Evolutionary conservation across 75 land plant species (phyloP).

Genomic region (Sequoia sempervirens): DNA sequence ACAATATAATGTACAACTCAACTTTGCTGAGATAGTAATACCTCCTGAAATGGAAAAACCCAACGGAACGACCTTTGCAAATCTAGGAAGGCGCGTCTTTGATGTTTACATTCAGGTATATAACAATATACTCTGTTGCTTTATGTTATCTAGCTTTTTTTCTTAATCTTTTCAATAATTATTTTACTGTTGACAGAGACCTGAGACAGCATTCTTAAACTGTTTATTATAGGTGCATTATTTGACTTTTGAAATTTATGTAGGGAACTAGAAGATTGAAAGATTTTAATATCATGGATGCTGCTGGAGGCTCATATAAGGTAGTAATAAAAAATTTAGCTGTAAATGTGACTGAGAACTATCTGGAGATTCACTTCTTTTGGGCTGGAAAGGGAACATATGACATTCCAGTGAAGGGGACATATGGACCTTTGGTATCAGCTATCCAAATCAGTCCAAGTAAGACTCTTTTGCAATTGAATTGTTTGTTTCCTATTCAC

Average conservation of each 20-base stretch:
- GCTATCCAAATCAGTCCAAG: constrained; percentile 50
- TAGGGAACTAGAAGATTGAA: constrained; percentile 42
- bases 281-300: constrained; percentile 61
- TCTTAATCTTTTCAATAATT: not conserved
- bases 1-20: constrained; percentile 40
- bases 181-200: not conserved
- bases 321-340: constrained; percentile 20
- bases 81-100: constrained; percentile 56
- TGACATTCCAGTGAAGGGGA: constrained; percentile 41
- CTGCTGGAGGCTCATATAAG: constrained; percentile 36
- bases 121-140: not conserved
- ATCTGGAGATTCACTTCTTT: constrained; percentile 52
- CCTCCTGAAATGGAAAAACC: no score
- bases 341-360: constrained; percentile 35
- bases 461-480: constrained; percentile 10
- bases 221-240: not conserved
- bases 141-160: not conserved
- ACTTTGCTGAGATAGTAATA: constrained; percentile 59
- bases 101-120: constrained; percentile 55
- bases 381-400: constrained; percentile 80
- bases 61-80: constrained; percentile 26
- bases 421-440: constrained; percentile 79
- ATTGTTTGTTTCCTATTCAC: no score
- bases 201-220: not conserved
- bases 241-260: not conserved